Base-by-base conservation (phyloP, 441 rosid species). In the Croton laevigatus region DNA sequence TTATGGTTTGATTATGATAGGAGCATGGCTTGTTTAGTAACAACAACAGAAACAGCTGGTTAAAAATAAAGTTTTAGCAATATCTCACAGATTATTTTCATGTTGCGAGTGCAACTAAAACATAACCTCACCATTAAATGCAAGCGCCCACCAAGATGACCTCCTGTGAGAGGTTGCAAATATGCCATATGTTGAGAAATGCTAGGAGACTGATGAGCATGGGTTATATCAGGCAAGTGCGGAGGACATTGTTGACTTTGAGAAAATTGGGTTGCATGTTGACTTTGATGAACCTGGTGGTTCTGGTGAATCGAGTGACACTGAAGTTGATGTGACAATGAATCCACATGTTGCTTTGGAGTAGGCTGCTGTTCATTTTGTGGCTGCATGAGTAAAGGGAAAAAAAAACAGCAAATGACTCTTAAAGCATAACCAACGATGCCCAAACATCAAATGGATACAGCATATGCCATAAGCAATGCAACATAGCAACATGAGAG, bases 151-250 rank as follows among this genome's bases (percentile, higher is more conserved):
- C 83, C 87, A 42, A 83, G 82, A 74, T 85, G 94, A 69, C 88
- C 84, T 66, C 87, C 91, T 13, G 88, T 52, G 61, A 90, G 84
- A 6, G 96, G 93, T 68, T 88, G 98, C 72, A 91, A 81, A 83
- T 97, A 91, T 76, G 85, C 84, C 78, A 94, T 90, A 71, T 90
- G 95, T 73, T 90, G 98, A 38, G 98, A 81, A 66, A 91, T 87
- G 74, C 84, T 72, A 34, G 92, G 81, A 42, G 97, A 85, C 54
- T 89, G 97, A 69, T 83, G 88, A 48, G 86, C 32, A 68, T 91
- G 93, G 69, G 86, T 60, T 44, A 90, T 80, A 58, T 91, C 97
- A 65, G 93, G 63, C 75, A 86, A 62, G 73, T 83, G 85, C 32
- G 89, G 66, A 54, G 88, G 75, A 68, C 96, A 86, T 48, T 86